Conservation (phyloP, 495 filamentous ascomycete genomes). For the Oidiodendron maius region DNA sequence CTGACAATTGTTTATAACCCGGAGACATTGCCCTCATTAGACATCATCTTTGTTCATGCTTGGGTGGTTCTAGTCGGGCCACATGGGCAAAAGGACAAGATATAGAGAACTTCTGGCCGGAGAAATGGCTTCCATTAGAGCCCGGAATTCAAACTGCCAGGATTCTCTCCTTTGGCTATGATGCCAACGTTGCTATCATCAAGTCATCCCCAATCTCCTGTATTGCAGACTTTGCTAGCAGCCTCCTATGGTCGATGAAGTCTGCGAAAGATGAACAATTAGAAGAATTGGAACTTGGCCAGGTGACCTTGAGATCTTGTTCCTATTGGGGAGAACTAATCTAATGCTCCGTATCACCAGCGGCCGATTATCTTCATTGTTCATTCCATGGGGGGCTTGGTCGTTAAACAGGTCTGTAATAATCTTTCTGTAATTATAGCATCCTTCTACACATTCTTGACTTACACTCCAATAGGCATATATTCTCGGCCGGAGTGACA, state of each 20-base stretch:
- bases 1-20: no score
- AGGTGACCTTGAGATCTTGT: no score
- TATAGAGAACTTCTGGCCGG: not conserved
- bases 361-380: no score
- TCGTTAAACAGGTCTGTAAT: no score
- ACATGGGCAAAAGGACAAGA: not conserved
- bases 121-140: not conserved
- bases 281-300: not conserved
- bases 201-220: constrained; percentile 6
- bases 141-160: constrained; percentile 6
- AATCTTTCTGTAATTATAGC: no score
- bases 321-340: no score
- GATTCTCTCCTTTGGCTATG: constrained; percentile 33
- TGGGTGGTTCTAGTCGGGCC: not conserved
- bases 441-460: no score
- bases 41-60: not conserved
- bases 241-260: constrained; percentile 21
- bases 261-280: constrained; percentile 1
- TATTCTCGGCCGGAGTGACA: no score
- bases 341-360: no score
- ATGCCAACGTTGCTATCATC: constrained; percentile 23
- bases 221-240: constrained; percentile 33
- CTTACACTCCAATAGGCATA: no score
- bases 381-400: no score
- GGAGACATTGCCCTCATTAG: no score